phyloP scores from a whole-genome alignment of 1,139 yeast genomes.

The Blastobotrys buckinghamii region DNA sequence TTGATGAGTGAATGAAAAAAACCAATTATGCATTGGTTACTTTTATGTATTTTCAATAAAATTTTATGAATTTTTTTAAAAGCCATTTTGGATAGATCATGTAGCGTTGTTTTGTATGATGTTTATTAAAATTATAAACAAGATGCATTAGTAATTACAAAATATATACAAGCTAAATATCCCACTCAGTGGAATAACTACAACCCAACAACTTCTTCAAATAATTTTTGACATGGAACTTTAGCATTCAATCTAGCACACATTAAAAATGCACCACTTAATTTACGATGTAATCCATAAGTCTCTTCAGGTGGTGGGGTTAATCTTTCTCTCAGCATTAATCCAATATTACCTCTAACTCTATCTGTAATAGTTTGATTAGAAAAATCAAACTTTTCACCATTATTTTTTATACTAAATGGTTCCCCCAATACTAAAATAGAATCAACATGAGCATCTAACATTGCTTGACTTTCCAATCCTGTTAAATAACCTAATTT shows the following conservation, averaged over 20 bases:
- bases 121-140: too few species aligned
- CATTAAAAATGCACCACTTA: conserved; percentile 86
- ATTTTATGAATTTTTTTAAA: too few species aligned
- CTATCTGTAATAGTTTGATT: conserved; percentile 91
- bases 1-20: too few species aligned
- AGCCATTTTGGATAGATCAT: too few species aligned
- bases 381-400: conserved; percentile 59
- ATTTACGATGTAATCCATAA: conserved; percentile 86
- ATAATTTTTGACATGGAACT: conserved; percentile 76
- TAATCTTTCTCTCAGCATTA: conserved; percentile 86
- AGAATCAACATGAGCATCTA: conserved; percentile 87
- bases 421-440: conserved; percentile 92
- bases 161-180: too few species aligned
- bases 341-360: conserved; percentile 74
- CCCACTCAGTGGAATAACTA: conserved; percentile 25
- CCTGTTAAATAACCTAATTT: conserved; percentile 90
- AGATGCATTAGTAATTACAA: too few species aligned
- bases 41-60: too few species aligned
- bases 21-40: too few species aligned
- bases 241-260: conserved; percentile 82
- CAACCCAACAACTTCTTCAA: conserved; percentile 64
- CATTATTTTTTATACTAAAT: conserved; percentile 48
- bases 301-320: conserved; percentile 99
- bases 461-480: conserved; percentile 78
- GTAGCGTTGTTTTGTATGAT: too few species aligned